These are phyloP conservation scores for Ogataea methylovora DNA, from an alignment of 805 yeast species.

Conservation along the genomic window DNA sequence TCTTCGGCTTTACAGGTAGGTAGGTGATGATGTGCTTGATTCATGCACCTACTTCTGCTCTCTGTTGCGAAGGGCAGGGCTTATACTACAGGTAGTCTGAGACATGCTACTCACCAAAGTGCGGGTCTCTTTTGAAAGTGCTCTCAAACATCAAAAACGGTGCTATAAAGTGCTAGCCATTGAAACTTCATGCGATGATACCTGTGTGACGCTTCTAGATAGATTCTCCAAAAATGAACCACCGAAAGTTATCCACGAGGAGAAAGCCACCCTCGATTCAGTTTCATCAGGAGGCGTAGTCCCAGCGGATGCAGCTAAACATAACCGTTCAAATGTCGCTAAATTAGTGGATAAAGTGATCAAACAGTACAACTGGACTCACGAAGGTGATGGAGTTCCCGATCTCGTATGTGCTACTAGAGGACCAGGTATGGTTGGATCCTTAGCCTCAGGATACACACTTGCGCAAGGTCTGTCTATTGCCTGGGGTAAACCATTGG, in stretches of 20 bases:
- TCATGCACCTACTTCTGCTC: too few species aligned
- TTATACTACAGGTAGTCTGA: background rate
- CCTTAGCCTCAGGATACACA: constrained; percentile 74
- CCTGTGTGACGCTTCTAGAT: constrained; percentile 77
- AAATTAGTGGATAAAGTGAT: constrained; percentile 40
- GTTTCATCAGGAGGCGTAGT: constrained; percentile 71
- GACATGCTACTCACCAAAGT: background rate
- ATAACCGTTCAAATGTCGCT: constrained; percentile 61
- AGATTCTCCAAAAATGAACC: constrained; percentile 29
- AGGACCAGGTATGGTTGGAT: constrained; percentile 96
- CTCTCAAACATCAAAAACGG: constrained; percentile 1
- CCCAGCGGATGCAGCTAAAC: constrained; percentile 77
- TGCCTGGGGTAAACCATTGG: constrained; percentile 69
- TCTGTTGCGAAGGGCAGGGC: too few species aligned
- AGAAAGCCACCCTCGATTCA: constrained; percentile 62
- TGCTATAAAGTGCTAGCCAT: constrained; percentile 69
- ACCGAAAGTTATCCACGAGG: constrained; percentile 49
- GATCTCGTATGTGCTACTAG: constrained; percentile 84
- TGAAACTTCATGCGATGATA: constrained; percentile 93
- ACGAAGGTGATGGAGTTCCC: constrained; percentile 30
- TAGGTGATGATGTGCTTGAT: too few species aligned
- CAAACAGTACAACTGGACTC: constrained; percentile 22
- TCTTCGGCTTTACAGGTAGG: too few species aligned
- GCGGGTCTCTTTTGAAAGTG: background rate
- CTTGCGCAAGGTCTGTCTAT: constrained; percentile 77